phyloP scores from a whole-genome alignment of 2,329 filamentous ascomycete species.

The Neofusicoccum sp. region DNA sequence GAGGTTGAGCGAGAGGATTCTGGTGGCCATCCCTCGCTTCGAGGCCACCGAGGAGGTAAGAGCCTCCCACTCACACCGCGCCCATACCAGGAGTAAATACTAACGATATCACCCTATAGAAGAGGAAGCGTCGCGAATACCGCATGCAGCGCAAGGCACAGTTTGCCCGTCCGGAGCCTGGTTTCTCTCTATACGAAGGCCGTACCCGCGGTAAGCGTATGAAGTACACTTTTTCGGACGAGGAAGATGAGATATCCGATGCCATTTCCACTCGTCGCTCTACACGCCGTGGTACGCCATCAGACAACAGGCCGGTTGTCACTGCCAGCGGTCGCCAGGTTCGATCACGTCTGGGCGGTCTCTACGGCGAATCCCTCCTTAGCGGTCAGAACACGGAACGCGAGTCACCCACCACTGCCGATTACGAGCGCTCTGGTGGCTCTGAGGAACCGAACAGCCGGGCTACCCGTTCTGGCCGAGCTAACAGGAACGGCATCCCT shows the following conservation, averaged over 20 bases:
- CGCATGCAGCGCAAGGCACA: conserved; percentile 80
- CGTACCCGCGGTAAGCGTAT: conserved; percentile 93
- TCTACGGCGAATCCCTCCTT: conserved; percentile 63
- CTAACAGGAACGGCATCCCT: conserved; percentile 28
- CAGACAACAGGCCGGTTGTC: conserved; percentile 63
- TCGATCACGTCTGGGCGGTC: conserved; percentile 60
- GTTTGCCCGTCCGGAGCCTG: conserved; percentile 82
- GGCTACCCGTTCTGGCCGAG: conserved; percentile 37
- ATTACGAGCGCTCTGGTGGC: conserved; percentile 43
- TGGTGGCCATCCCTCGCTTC: conserved; percentile 79
- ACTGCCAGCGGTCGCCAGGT: conserved; percentile 90
- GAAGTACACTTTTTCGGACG: conserved; percentile 94
- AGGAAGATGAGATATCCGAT: conserved; percentile 68
- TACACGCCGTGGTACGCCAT: conserved; percentile 69
- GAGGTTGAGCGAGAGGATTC: conserved; percentile 73
- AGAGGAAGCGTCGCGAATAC: conserved; percentile 90
- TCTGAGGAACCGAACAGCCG: conserved; percentile 47
- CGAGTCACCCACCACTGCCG: conserved; percentile 43
- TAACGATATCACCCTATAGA: conserved; percentile 51
- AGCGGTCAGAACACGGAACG: conserved; percentile 49
- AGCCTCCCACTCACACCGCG: conserved; percentile 12
- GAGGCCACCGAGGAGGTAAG: conserved; percentile 87
- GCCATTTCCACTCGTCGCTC: conserved; percentile 64
- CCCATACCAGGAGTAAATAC: neutral
- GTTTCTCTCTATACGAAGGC: conserved; percentile 92